Evolutionary conservation across 345 rosid genomes (phyloP).

Genomic region (Orychophragmus violaceus): DNA sequence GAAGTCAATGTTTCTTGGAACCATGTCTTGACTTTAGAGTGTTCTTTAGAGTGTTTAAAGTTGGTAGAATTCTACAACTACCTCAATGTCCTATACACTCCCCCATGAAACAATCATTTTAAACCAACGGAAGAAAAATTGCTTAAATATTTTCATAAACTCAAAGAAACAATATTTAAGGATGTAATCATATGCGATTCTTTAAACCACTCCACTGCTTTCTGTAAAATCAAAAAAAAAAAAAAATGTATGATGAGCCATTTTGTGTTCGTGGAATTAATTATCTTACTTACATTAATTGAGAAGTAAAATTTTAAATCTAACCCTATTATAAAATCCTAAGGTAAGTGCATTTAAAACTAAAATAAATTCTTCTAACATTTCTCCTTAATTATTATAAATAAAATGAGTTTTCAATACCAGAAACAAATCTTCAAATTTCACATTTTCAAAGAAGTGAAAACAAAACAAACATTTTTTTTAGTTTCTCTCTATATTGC

Average conservation of each 20-base stretch:
- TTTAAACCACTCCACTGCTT: neutral
- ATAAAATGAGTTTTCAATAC: neutral
- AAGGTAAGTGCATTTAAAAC: neutral
- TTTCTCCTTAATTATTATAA: neutral
- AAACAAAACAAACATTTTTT: neutral
- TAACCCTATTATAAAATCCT: neutral
- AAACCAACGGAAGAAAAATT: neutral
- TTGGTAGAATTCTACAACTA: neutral
- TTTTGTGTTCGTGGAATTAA: neutral
- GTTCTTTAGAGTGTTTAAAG: no score
- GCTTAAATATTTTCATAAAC: neutral
- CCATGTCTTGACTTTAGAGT: no score
- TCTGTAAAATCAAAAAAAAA: neutral
- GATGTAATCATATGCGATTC: neutral
- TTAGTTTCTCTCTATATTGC: neutral
- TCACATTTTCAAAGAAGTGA: neutral
- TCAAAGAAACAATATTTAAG: neutral
- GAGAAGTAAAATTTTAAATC: neutral
- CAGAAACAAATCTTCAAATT: neutral
- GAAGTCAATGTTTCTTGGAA: no score
- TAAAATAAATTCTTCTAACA: neutral
- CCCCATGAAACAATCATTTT: neutral
- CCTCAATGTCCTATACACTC: neutral
- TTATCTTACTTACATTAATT: neutral
- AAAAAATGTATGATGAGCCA: neutral